phyloP scores from a whole-genome alignment of 2,329 filamentous ascomycete genomes.

The Pestalotiopsis sp. region DNA sequence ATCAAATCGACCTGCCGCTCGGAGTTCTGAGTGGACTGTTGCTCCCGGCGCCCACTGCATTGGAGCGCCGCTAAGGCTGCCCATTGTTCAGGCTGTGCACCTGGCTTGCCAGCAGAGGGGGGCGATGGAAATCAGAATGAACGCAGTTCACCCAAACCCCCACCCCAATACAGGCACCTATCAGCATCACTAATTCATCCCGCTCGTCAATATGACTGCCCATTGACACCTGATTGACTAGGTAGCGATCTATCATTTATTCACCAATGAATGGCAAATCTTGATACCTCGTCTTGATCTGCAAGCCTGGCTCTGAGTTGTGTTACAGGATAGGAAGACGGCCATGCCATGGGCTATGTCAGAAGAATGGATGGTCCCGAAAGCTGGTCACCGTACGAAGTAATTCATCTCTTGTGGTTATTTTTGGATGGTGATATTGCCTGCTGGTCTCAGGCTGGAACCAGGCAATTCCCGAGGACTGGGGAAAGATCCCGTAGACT shows the following conservation, averaged over 20 bases:
- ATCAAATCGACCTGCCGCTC: conserved; percentile 1
- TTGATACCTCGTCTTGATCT: too few relatives aligned
- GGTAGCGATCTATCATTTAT: too few relatives aligned
- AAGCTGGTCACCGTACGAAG: too few relatives aligned
- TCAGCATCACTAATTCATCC: not conserved
- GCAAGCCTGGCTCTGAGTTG: too few relatives aligned
- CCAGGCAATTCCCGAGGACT: too few relatives aligned
- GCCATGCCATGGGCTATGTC: too few relatives aligned
- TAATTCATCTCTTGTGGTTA: too few relatives aligned
- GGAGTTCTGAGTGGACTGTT: not conserved
- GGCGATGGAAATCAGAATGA: not conserved
- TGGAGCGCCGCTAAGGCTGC: not conserved
- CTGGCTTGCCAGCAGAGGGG: not conserved
- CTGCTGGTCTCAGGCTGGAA: too few relatives aligned
- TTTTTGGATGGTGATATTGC: too few relatives aligned
- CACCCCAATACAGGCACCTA: not conserved
- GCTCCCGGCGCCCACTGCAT: not conserved
- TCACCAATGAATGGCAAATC: too few relatives aligned
- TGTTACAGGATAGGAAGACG: too few relatives aligned
- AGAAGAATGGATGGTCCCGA: too few relatives aligned
- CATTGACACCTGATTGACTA: not conserved
- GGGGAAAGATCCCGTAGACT: not conserved
- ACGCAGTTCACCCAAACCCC: not conserved
- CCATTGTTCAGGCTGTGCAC: not conserved
- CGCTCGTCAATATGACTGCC: not conserved